Base-by-base conservation (phyloP, 176 grass and related monocot genomes). In the Zoysia japonica region DNA sequence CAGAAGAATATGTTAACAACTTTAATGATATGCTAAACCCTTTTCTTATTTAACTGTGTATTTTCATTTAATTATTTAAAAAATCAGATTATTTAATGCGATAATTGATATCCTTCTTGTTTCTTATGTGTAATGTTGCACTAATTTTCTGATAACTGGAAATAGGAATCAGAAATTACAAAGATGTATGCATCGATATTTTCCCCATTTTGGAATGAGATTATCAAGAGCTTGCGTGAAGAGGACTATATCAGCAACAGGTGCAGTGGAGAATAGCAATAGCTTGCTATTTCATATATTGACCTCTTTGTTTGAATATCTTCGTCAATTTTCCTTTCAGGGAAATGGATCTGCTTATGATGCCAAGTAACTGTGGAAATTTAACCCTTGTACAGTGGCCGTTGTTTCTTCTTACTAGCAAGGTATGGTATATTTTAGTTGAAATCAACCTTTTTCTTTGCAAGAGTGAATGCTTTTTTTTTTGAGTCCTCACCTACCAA, bases 181-280 rank as follows among this genome's bases (percentile, higher is more conserved):
- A 98, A 94, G 85, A 85, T 71, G 61, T 63, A 85, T 81, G 95
- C 92, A 64, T 90, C 92, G 0, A 98, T 80, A 82, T 98, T 98
- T 81, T 90, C 95, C 71, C 92, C 95, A 9, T 98, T 98, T 67
- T 98, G 95, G 95, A 98, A 98, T 83, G 95, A 98, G 59, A 98
- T 98, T 80, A 87, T 98, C n/a, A 98, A 90, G 88, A 94, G 91
- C 47, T 92, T 98, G 77, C 92, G 95, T 9, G 95, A 98, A 81
- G 95, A 98, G 83, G 95, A 98, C 72, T 98, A 94, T 61, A 78
- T 98, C 45, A 89, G 86, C 68, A 90, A 98, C 83, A 86, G 95
- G 95, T 98, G 75, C 20, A 19, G 36, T 50, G 43, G 3, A 10
- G 67, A 79, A 56, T 19, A 79, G 53, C 65, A 41, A 46, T 17